phyloP scores from a whole-genome alignment of 192 early-diverging fungal species.

The Coemansia sp. region DNA sequence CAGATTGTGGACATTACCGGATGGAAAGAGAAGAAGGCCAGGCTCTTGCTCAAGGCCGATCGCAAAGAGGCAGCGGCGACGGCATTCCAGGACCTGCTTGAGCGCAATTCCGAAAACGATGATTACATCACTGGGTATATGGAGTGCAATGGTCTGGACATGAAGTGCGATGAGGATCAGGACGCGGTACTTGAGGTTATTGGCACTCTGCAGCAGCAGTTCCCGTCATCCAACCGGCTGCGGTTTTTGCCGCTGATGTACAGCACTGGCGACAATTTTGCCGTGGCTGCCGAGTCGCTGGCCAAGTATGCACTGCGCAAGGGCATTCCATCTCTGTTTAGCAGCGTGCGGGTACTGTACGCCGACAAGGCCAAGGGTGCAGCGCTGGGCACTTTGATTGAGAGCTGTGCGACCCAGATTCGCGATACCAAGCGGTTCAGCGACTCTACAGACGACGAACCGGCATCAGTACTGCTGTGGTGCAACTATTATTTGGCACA shows the following conservation, averaged over 20 bases:
- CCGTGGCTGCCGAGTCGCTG: slow-evolving; percentile 60
- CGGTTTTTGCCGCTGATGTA: slow-evolving; percentile 74
- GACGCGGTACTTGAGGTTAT: slow-evolving; percentile 46
- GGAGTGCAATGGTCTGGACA: slow-evolving; percentile 43
- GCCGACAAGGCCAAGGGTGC: slow-evolving; percentile 60
- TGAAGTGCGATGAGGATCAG: slow-evolving; percentile 22
- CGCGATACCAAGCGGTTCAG: slow-evolving; percentile 47
- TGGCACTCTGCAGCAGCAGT: slow-evolving; percentile 60
- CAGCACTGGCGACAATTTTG: slow-evolving; percentile 67
- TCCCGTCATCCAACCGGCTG: slow-evolving; percentile 79
- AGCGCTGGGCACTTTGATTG: slow-evolving; percentile 66
- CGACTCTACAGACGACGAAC: slow-evolving; percentile 60
- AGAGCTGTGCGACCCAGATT: slow-evolving; percentile 57
- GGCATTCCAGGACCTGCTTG: slow-evolving; percentile 72
- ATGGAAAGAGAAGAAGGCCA: slow-evolving; percentile 75
- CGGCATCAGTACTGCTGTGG: slow-evolving; percentile 81
- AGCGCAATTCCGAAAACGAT: slow-evolving; percentile 78
- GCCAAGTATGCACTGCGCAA: slow-evolving; percentile 76
- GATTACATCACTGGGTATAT: slow-evolving; percentile 70
- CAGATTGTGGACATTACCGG: slow-evolving; percentile 71
- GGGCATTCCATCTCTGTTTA: slow-evolving; percentile 92
- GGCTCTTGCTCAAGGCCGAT: slow-evolving; percentile 62
- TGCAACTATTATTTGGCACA: slow-evolving; percentile 89
- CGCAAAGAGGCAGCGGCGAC: slow-evolving; percentile 68
- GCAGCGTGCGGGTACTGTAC: slow-evolving; percentile 74